Evolutionary conservation across 75 land plant genomes (phyloP), one percentile per base, ranked within the genome.

Genomic region (Sequoia sempervirens): DNA sequence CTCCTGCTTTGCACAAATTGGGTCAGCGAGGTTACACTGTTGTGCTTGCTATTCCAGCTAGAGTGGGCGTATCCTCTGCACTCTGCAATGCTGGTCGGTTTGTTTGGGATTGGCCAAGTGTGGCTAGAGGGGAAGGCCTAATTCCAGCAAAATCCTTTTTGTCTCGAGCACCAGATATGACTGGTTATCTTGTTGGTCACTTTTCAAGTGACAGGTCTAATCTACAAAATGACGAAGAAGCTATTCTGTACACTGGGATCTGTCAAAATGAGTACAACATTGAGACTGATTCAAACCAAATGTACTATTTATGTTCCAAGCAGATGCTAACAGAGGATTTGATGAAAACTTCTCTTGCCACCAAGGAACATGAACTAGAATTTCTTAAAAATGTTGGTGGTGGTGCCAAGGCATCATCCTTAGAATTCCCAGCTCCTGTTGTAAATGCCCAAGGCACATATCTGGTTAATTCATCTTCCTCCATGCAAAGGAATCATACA

Each of bases 81-180:
- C 85, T 97, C 1, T 78, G 94, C 80, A 95, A 86, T 83, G 99
- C 99, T 26, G 96, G 97, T 14, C 83, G 85, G 20, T 92, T 86
- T 90, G 93, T 97, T 0, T 97, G 97, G 97, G 93, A 97, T 86
- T 97, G 99, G 99, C 90, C 93, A 47, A 92, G 92, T 80, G 87
- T 97, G 53, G 95, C 91, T 54, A 91, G 93, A 73, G 97, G 99
- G 2, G 93, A 92, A 84, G 94, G 95, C 26, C 88, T 97, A 82
- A 84, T 91, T 10, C 91, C 93, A 1, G 89, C 94, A 28, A 92
- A 76, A 64, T 68, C 72, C 11, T 68, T 68, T n/a, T 68, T 28
- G 72, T 2, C 72, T 28, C 83, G 87, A 15, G 43, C 54, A 83
- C 23, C 86, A 38, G 89, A 89, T 43, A 15, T 85, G 83, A 20